Evolutionary conservation across 2,329 filamentous ascomycete species (phyloP).

Genomic region (Neonectria neomacrospora): DNA sequence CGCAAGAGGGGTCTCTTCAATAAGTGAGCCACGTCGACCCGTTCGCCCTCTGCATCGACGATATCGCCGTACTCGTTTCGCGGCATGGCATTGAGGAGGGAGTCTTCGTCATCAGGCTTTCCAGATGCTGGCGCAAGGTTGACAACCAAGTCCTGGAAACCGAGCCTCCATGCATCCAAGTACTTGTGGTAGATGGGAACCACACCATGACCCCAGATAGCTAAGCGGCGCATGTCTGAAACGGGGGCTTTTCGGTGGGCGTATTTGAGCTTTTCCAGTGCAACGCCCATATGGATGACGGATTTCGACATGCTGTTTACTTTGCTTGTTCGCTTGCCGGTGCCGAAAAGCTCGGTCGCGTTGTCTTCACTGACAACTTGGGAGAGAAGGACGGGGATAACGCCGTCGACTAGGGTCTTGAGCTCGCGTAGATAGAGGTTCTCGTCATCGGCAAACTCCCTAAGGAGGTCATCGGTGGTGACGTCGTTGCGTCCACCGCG

Average conservation of each 20-base stretch:
- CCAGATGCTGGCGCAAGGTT: conserved; percentile 80
- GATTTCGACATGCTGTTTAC: conserved; percentile 78
- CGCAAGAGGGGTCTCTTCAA: conserved; percentile 89
- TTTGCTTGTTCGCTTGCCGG: conserved; percentile 62
- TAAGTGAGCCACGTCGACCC: conserved; percentile 93
- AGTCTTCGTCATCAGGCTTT: conserved; percentile 67
- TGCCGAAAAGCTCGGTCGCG: conserved; percentile 74
- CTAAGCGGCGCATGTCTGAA: conserved; percentile 75
- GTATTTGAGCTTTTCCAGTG: conserved; percentile 83
- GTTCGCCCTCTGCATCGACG: conserved; percentile 80
- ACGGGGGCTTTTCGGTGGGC: conserved; percentile 84
- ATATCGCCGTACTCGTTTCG: conserved; percentile 74
- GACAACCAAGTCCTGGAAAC: conserved; percentile 94
- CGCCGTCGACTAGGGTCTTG: conserved; percentile 91
- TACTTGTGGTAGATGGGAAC: conserved; percentile 87
- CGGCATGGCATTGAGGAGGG: conserved; percentile 68
- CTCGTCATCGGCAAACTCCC: conserved; percentile 86
- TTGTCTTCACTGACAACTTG: conserved; percentile 80
- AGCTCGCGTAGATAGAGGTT: conserved; percentile 89
- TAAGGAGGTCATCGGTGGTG: conserved; percentile 79
- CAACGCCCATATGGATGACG: conserved; percentile 93
- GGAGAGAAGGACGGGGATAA: conserved; percentile 90
- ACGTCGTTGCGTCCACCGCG: conserved; percentile 74
- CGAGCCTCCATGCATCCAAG: conserved; percentile 87
- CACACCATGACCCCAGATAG: conserved; percentile 84